Percentiles rank a stretch among this genome's conserved stretches.
Evolutionary conservation across 805 yeast species (phyloP).

Genomic region (Yamadazyma phyllophila): DNA sequence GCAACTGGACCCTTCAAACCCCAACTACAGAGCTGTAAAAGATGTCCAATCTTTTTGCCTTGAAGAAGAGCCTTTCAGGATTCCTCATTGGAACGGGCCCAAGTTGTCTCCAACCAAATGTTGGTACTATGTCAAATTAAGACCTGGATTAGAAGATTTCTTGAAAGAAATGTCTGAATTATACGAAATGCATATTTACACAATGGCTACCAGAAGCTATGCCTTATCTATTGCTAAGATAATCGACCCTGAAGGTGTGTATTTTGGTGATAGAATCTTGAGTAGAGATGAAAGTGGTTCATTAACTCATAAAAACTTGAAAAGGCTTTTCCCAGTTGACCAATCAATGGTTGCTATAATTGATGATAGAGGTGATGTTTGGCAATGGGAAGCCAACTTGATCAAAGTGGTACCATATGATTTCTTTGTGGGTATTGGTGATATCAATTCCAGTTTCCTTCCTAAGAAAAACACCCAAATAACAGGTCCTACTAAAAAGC

Average conservation of each 20-base stretch:
- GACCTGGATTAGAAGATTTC: slow-evolving; percentile 84
- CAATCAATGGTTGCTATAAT: slow-evolving; percentile 95
- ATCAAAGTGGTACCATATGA: slow-evolving; percentile 93
- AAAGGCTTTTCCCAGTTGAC: slow-evolving; percentile 89
- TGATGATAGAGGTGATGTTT: slow-evolving; percentile 97
- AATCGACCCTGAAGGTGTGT: slow-evolving; percentile 84
- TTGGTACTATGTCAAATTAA: slow-evolving; percentile 87
- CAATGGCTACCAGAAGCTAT: slow-evolving; percentile 96
- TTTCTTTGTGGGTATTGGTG: slow-evolving; percentile 96
- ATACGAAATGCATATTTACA: slow-evolving; percentile 91
- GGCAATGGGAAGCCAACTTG: slow-evolving; percentile 95
- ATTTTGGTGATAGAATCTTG: slow-evolving; percentile 87
- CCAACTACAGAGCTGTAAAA: slow-evolving; percentile 79
- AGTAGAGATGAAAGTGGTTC: slow-evolving; percentile 95
- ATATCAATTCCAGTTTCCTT: slow-evolving; percentile 86
- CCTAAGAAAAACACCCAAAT: slow-evolving; percentile 56
- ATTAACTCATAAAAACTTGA: slow-evolving; percentile 81
- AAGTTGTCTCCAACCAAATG: slow-evolving; percentile 58
- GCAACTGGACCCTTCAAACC: slow-evolving; percentile 82
- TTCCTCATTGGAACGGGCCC: slow-evolving; percentile 60
- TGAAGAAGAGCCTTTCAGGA: slow-evolving; percentile 67
- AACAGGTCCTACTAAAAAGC: slow-evolving; percentile 60
- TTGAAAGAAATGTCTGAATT: slow-evolving; percentile 57
- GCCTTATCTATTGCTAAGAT: slow-evolving; percentile 87
- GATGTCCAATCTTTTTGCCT: slow-evolving; percentile 77